Evolutionary conservation across 2,329 filamentous ascomycete species (phyloP).

Genomic region (Cladosporium austrohemisphaericum): DNA sequence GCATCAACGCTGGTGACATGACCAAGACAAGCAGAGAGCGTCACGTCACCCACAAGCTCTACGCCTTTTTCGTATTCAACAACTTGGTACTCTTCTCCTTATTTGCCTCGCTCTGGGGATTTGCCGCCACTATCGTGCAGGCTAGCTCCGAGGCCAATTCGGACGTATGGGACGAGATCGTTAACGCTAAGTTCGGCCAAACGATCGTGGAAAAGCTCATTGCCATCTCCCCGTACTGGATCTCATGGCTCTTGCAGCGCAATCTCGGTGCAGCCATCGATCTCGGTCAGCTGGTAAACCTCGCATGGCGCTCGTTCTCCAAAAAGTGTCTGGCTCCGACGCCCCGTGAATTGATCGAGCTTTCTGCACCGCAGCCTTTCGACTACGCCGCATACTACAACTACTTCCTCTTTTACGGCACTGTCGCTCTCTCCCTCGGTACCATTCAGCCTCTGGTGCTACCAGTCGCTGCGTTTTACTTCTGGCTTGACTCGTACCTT

Average conservation of each 20-base stretch:
- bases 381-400: conserved; percentile 98
- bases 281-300: conserved; percentile 78
- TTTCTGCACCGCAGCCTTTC: conserved; percentile 87
- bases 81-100: conserved; percentile 91
- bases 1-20: conserved; percentile 77
- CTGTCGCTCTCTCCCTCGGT: conserved; percentile 80
- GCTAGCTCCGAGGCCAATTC: conserved; percentile 52
- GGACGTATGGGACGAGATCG: conserved; percentile 65
- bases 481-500: conserved; percentile 77
- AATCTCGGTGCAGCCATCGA: conserved; percentile 93
- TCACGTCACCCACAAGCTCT: conserved; percentile 86
- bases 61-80: conserved; percentile 96
- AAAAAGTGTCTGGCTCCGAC: conserved; percentile 84
- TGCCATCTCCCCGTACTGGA: conserved; percentile 83
- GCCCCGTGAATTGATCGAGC: conserved; percentile 83
- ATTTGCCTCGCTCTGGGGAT: conserved; percentile 77
- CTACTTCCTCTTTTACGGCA: conserved; percentile 92
- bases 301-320: conserved; percentile 79
- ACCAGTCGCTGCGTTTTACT: conserved; percentile 84
- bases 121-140: conserved; percentile 63
- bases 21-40: conserved; percentile 90
- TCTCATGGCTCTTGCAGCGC: conserved; percentile 87
- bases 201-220: conserved; percentile 70
- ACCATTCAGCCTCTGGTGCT: conserved; percentile 84
- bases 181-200: conserved; percentile 47